Conservation (phyloP, 345 rosid species). For the Linum lewisii region DNA sequence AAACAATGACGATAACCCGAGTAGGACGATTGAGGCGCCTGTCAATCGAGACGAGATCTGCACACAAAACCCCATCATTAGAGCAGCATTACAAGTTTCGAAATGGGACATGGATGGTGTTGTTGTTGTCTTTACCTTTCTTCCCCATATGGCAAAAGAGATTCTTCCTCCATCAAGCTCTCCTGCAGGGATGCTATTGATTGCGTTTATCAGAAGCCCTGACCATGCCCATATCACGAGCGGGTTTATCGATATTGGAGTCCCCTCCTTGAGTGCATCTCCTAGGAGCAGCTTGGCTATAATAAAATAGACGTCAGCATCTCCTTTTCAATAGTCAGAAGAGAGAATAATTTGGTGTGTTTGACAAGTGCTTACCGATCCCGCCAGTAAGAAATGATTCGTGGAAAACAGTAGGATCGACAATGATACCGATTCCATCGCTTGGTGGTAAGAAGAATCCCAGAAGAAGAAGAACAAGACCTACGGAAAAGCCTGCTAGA, state of each 20-base stretch:
- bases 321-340: neutral
- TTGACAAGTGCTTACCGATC: slow-evolving; percentile 57
- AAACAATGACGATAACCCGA: slow-evolving; percentile 66
- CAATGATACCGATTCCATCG: slow-evolving; percentile 77
- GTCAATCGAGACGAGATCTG: slow-evolving; percentile 77
- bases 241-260: slow-evolving; percentile 73
- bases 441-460: slow-evolving; percentile 81
- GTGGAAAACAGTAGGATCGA: slow-evolving; percentile 87
- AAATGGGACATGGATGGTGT: neutral
- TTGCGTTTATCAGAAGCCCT: slow-evolving; percentile 84
- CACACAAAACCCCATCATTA: neutral
- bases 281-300: slow-evolving; percentile 85
- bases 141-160: slow-evolving; percentile 84
- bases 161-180: slow-evolving; percentile 89
- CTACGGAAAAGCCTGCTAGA: slow-evolving; percentile 79
- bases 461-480: slow-evolving; percentile 61
- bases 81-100: neutral
- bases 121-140: slow-evolving; percentile 45
- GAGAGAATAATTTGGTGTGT: too few relatives aligned
- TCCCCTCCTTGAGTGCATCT: slow-evolving; percentile 77
- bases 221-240: slow-evolving; percentile 93
- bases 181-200: slow-evolving; percentile 95
- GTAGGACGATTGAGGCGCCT: slow-evolving; percentile 49
- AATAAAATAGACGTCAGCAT: slow-evolving; percentile 7
- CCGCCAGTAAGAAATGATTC: slow-evolving; percentile 89